phyloP scores from a whole-genome alignment of 768 basidiomycete species.

The Brasilioporus rufonigricans region DNA sequence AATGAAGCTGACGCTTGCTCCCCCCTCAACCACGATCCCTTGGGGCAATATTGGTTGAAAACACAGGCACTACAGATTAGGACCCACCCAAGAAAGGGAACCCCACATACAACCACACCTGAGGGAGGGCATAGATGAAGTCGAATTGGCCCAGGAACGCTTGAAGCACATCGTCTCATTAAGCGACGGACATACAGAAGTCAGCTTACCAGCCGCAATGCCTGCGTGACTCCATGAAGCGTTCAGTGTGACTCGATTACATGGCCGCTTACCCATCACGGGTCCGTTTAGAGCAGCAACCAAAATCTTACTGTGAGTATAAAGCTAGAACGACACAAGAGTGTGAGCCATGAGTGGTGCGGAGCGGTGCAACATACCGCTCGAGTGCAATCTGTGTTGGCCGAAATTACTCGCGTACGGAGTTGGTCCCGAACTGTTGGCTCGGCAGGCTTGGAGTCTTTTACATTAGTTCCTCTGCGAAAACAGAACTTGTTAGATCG shows the following conservation, averaged over 20 bases:
- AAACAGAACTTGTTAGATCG: not conserved
- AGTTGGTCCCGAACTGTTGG: conserved; percentile 45
- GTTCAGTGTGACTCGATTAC: not conserved
- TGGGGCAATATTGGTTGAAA: conserved; percentile 1
- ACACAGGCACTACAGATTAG: not conserved
- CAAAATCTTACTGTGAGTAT: conserved; percentile 64
- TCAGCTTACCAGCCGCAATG: conserved; percentile 55
- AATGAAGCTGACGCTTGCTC: conserved; percentile 65
- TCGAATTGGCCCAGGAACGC: conserved; percentile 73
- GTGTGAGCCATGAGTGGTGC: not conserved
- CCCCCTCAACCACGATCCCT: conserved; percentile 70
- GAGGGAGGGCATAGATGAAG: conserved; percentile 65
- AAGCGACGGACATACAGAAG: not conserved
- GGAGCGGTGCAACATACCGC: conserved; percentile 45
- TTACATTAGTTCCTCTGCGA: conserved; percentile 59
- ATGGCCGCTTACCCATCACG: conserved; percentile 54
- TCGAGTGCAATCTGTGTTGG: conserved; percentile 59
- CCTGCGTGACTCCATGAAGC: conserved; percentile 36
- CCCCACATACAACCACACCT: conserved; percentile 60
- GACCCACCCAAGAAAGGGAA: conserved; percentile 60
- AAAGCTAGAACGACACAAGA: conserved; percentile 42
- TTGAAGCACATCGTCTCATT: conserved; percentile 20
- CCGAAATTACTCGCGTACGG: conserved; percentile 42
- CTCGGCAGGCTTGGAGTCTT: conserved; percentile 15
- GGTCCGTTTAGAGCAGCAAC: conserved; percentile 74